Evolutionary conservation across 2,329 filamentous ascomycete species (phyloP), one percentile per base, ranked within the genome.

Genomic region (Phyllosticta capitalensis): DNA sequence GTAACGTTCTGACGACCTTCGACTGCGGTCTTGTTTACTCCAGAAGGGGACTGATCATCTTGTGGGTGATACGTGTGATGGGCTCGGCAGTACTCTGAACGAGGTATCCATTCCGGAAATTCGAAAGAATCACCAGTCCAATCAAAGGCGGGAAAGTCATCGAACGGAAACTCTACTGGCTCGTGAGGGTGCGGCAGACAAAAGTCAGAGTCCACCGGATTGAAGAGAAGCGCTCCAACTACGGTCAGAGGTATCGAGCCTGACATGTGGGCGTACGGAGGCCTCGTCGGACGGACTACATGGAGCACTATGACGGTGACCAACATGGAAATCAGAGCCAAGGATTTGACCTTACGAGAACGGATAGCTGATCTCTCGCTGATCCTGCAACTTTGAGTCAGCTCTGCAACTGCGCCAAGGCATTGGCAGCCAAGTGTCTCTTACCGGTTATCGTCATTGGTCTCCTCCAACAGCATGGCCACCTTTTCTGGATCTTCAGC

Each of bases 211-310:
- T 62, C 60, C 24, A 56, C 55, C 19, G 61, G 54, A 17, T 52
- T 60, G 58, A 58, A 60, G 48, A 62, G 50, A 19, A 62, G 52
- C 22, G 58, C 57, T 20, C 54, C 58, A 22, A 72, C 65, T 14
- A 75, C 51, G 0, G 69, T 71, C 56, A 72, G 67, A 2, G 73
- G 72, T 26, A 75, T 64, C 0, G 72, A 69, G 14, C 67, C 67
- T 0, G 70, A 71, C 24, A 73, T 67, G 61, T 75, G 73, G 12
- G 69, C 66, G 49, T 72, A 75, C 0, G 73, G 72, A n/a, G 71
- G 64, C 17, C 62, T 53, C 14, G 49, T 59, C 3, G 72, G 72
- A 9, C 72, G 67, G 28, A 73, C 62, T 45, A 70, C 64, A 19
- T 72, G 53, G 14, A 75, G 61, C 14, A 70, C 68, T 1, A 67